phyloP scores from a whole-genome alignment of 257 asterid species.

The Asclepias syriaca region DNA sequence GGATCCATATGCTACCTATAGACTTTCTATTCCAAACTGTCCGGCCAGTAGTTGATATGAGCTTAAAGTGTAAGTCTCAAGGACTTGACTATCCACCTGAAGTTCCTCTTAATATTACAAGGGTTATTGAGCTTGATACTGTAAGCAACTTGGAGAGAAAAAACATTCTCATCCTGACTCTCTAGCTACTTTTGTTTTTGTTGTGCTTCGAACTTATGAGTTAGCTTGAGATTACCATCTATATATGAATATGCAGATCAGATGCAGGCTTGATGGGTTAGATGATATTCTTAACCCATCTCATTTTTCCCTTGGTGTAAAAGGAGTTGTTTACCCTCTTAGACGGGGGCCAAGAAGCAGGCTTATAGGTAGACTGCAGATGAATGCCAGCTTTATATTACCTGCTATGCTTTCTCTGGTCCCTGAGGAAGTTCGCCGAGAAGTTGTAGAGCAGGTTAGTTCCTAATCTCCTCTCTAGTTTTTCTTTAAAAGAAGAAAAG shows the following conservation, averaged over 20 bases:
- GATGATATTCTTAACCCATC: constrained; percentile 83
- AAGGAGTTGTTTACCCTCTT: constrained; percentile 74
- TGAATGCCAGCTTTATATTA: constrained; percentile 18
- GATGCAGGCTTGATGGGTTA: constrained; percentile 91
- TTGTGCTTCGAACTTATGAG: constrained; percentile 6
- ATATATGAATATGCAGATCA: constrained; percentile 38
- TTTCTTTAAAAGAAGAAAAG: background rate
- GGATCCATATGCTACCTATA: constrained; percentile 89
- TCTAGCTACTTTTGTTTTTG: background rate
- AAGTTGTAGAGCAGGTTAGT: constrained; percentile 83
- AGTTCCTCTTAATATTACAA: constrained; percentile 57
- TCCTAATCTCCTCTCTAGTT: constrained; percentile 2
- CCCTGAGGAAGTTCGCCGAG: constrained; percentile 7
- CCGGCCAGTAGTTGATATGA: constrained; percentile 78
- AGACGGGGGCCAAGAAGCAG: constrained; percentile 55
- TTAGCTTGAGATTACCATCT: background rate
- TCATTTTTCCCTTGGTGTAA: constrained; percentile 63
- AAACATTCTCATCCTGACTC: too few relatives aligned
- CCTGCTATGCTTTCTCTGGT: too few relatives aligned
- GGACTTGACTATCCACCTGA: constrained; percentile 71
- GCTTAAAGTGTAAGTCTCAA: constrained; percentile 60
- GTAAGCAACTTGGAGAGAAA: constrained; percentile 39
- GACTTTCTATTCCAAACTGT: constrained; percentile 66
- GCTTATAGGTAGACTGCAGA: constrained; percentile 71
- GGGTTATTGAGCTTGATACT: constrained; percentile 82